Conservation (phyloP, 2,329 filamentous ascomycete species). For the Grosmannia huntii region DNA sequence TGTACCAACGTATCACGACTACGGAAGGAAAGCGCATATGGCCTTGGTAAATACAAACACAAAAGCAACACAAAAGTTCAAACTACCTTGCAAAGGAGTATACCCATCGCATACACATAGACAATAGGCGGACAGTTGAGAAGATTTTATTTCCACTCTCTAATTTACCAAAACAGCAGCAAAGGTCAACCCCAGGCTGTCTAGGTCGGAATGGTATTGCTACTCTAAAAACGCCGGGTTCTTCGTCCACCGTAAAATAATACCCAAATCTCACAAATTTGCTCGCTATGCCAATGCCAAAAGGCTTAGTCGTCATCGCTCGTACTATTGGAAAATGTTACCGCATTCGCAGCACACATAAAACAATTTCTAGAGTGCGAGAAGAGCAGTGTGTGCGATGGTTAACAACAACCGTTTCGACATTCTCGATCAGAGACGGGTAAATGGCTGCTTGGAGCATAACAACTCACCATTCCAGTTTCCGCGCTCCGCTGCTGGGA, state of each 20-base stretch:
- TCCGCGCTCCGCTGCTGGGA: conserved; percentile 94
- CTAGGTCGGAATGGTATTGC: background rate
- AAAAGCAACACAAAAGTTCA: background rate
- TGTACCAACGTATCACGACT: background rate
- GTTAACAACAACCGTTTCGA: background rate
- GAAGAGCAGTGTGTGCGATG: background rate
- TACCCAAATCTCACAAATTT: background rate
- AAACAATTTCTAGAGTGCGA: conserved; percentile 60
- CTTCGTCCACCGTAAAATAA: background rate
- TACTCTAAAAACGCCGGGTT: background rate
- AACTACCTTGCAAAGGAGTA: background rate
- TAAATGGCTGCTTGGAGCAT: background rate
- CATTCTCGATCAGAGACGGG: background rate
- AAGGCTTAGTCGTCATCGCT: conserved; percentile 10
- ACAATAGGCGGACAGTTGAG: background rate
- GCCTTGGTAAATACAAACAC: background rate
- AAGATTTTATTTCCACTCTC: background rate
- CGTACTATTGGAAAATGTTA: conserved; percentile 57
- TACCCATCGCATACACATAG: background rate
- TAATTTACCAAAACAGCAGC: background rate
- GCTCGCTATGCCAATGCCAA: background rate
- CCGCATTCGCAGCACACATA: conserved; percentile 92
- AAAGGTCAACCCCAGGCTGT: background rate
- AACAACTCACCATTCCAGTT: conserved; percentile 83
- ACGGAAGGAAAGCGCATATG: background rate